phyloP scores from a whole-genome alignment of 306 rosid genomes.

The Lagenaria siceraria region DNA sequence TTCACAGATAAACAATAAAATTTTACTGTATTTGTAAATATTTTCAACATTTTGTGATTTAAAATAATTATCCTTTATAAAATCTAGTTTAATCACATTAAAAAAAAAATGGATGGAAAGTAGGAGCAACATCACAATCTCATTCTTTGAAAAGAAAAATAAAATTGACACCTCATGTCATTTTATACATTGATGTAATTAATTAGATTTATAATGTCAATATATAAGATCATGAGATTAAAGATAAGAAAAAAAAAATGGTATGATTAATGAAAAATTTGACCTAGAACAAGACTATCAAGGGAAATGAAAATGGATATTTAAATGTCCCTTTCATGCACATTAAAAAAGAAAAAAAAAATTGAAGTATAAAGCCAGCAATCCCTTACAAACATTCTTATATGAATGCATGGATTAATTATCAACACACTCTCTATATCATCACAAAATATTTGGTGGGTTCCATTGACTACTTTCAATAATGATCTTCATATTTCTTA shows the following conservation, averaged over 20 bases:
- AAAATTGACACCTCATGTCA: background rate
- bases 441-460: constrained; percentile 4
- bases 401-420: background rate
- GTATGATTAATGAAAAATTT: background rate
- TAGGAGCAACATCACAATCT: background rate
- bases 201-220: too few relatives aligned
- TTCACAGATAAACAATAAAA: too few relatives aligned
- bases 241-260: too few relatives aligned
- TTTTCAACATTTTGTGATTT: too few relatives aligned
- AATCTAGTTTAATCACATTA: background rate
- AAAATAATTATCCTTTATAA: too few relatives aligned
- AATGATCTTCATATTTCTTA: background rate
- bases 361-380: background rate
- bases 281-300: background rate
- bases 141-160: too few relatives aligned
- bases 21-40: too few relatives aligned
- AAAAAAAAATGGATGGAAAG: background rate
- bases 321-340: background rate
- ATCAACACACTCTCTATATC: background rate
- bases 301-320: background rate
- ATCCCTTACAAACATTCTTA: background rate
- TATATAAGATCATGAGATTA: too few relatives aligned
- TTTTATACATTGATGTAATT: background rate
- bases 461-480: background rate
- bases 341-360: background rate